Base-by-base conservation (phyloP, 345 rosid genomes). In the Erysimum cheiranthoides region DNA sequence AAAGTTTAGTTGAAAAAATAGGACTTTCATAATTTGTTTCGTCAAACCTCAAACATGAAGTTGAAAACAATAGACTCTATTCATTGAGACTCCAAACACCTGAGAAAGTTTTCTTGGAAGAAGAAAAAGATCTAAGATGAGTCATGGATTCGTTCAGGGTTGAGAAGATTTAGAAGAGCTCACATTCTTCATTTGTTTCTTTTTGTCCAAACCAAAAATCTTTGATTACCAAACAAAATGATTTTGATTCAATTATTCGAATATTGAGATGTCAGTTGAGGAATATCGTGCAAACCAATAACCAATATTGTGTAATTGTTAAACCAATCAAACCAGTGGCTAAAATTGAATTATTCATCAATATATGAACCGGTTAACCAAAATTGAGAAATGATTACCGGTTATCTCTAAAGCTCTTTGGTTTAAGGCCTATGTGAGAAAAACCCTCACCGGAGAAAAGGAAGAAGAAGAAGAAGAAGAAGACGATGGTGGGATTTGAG, bases 131-230 rank as follows among this genome's bases (percentile, higher is more conserved):
- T 78, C 87, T 95, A 68, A 87, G 99, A 61, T 78, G 80, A 73
- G 96, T 95, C 42, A 87, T 95, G 90, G 93, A 88, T 40, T 92
- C 99, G 30, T 95, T 95, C 73, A 84, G 97, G 61, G 99, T 92
- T 60, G 91, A 88, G 53, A 89, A 83, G 79, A 85, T 92, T 31
- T 78, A 71, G 30, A 56, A 56, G 42, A 62, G 32, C 17, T 71
- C 61, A 51, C 32, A 28, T 49, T 61, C 58, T 53, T 14, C 30
- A 6, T 47, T 0, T 25, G 4, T 58, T 17, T 3, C 42, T 18
- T 28, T 6, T 27, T 8, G 8, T 11, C 54, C 43, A 34, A 47
- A 64, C 16, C 32, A 50, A 12, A 49, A 66, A 51, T 17, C 30
- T 16, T 60, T 38, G 31, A 17, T 60, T 61, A 39, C 49, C 49